Conservation (phyloP, 345 rosid genomes). For the Tarenaya hassleriana region DNA sequence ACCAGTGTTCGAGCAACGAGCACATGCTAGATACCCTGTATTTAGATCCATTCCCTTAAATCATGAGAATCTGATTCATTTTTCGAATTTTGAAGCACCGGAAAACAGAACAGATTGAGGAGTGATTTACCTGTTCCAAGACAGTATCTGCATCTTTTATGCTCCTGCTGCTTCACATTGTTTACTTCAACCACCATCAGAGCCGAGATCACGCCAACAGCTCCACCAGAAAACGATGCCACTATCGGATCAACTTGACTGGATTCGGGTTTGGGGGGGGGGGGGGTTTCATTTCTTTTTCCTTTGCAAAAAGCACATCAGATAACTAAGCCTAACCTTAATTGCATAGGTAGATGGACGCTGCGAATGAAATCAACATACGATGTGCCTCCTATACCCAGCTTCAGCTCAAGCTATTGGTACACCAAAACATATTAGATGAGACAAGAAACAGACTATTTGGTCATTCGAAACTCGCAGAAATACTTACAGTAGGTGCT, state of each 20-base stretch:
- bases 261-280: too few species aligned
- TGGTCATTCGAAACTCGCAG: not conserved
- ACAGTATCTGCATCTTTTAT: slow-evolving; percentile 96
- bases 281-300: too few species aligned
- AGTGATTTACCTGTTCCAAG: slow-evolving; percentile 99
- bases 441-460: not conserved
- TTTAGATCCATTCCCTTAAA: slow-evolving; percentile 14
- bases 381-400: slow-evolving; percentile 91
- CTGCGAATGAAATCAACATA: slow-evolving; percentile 76
- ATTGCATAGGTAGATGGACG: slow-evolving; percentile 79
- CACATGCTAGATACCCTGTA: slow-evolving; percentile 94
- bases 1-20: slow-evolving; percentile 88
- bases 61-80: slow-evolving; percentile 1
- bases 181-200: slow-evolving; percentile 96
- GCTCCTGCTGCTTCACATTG: slow-evolving; percentile 92
- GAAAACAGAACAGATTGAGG: too few species aligned
- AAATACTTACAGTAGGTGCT: slow-evolving; percentile 66
- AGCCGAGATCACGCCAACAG: slow-evolving; percentile 94
- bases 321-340: slow-evolving; percentile 73
- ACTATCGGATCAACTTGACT: slow-evolving; percentile 96
- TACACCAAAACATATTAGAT: slow-evolving; percentile 10
- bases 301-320: too few species aligned
- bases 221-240: slow-evolving; percentile 97
- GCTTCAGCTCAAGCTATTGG: slow-evolving; percentile 94
- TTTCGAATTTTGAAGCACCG: not conserved